A percentile compares a stretch with the other conserved stretches of the same genome.
Evolutionary conservation across 169 alveolate genomes (phyloP).

Genomic region (Cryptosporidium canis): DNA sequence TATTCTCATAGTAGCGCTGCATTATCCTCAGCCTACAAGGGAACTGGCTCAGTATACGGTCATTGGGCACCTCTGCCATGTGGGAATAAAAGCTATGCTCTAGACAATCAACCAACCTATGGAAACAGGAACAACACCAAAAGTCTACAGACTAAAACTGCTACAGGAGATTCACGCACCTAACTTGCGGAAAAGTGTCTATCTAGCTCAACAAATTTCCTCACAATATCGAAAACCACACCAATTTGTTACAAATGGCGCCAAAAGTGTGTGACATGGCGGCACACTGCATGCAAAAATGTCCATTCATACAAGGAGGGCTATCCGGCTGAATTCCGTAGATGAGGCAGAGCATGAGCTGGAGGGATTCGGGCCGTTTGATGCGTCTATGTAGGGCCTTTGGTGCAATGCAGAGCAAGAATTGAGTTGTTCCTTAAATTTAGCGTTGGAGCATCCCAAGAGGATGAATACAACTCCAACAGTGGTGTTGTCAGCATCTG

Average conservation of each 20-base stretch:
- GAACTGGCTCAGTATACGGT: not conserved
- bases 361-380: too few species aligned
- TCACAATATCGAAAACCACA: not conserved
- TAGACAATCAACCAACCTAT: not conserved
- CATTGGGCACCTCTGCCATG: not conserved
- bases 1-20: slow-evolving; percentile 27
- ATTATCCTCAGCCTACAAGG: not conserved
- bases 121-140: not conserved
- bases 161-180: not conserved
- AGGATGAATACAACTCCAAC: too few species aligned
- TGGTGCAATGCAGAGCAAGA: too few species aligned
- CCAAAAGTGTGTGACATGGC: not conserved
- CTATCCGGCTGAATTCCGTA: not conserved
- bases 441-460: too few species aligned
- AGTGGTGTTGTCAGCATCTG: too few species aligned
- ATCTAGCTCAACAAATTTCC: not conserved
- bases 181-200: not conserved
- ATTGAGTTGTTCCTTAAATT: too few species aligned
- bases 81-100: not conserved
- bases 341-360: too few species aligned
- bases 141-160: not conserved
- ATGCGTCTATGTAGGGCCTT: too few species aligned
- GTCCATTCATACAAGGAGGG: not conserved
- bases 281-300: not conserved
- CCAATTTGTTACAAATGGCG: not conserved